Conservation (phyloP, 208 protist genomes). For the Cochliopodium minus region DNA sequence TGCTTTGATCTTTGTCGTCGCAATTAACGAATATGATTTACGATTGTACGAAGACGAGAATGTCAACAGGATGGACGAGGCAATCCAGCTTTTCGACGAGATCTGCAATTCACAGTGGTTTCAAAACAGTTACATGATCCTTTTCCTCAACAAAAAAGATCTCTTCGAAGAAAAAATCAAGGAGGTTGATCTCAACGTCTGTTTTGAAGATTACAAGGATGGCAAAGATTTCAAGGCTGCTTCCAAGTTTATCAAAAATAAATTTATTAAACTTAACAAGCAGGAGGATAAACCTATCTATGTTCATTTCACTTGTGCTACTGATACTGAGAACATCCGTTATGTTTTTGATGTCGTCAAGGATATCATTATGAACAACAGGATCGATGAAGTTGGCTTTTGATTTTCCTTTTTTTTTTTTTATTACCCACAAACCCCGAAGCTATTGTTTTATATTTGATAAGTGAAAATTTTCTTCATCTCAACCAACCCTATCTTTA, state of each 20-base stretch:
- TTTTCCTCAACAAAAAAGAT: conserved; percentile 64
- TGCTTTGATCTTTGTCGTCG: conserved; percentile 44
- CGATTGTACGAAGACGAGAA: conserved; percentile 40
- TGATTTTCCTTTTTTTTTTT: too few species aligned
- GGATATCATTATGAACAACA: conserved; percentile 27
- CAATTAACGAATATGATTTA: conserved; percentile 48
- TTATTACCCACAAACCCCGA: too few species aligned
- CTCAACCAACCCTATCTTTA: too few species aligned
- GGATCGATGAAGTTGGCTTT: too few species aligned
- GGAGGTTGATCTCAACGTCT: conserved; percentile 24
- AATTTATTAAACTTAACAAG: not conserved
- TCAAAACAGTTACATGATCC: conserved; percentile 38
- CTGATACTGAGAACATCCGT: conserved; percentile 14
- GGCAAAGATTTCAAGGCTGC: conserved; percentile 7
- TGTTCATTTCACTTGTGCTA: conserved; percentile 17
- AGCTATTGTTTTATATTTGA: too few species aligned
- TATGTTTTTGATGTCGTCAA: conserved; percentile 33
- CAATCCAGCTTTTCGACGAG: conserved; percentile 46
- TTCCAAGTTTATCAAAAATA: conserved; percentile 9
- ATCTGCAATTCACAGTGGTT: conserved; percentile 50
- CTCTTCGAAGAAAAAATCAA: conserved; percentile 53
- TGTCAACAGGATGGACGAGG: conserved; percentile 53
- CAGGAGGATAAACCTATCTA: not conserved
- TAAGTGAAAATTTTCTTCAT: too few species aligned
- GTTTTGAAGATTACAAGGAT: conserved; percentile 13